Evolutionary conservation across 495 filamentous ascomycete genomes (phyloP), one percentile per base, ranked within the genome.

Genomic region (Hypoxylon crocopeplum): DNA sequence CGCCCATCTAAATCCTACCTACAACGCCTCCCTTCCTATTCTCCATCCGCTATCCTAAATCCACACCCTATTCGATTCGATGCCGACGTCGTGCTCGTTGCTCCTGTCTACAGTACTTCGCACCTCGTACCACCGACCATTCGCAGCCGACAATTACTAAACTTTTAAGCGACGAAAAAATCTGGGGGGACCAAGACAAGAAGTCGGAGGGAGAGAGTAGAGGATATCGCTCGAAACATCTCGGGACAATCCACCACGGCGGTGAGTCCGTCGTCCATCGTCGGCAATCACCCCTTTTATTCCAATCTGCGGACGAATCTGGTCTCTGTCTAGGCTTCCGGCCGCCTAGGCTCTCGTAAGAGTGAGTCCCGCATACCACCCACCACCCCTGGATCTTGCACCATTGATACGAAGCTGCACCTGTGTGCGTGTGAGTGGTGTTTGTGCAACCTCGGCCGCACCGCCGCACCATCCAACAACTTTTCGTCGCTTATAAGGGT

Each of bases 281-380:
- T 60, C 58, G 57, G 49, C 24, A 52, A 57, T 50, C 61, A 49
- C 54, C 51, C 50, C 42, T 49, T 55, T 53, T 3, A 48, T 48
- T 36, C 38, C 17, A 32, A 48, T 52, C 57, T 55, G 45, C 24
- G 45, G 52, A 56, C 45, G 40, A 53, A 46, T 38, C 37, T 45
- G 40, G 57, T 66, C 62, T 68, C 61, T 56, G 65, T 68, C 68
- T 68, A 64, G 68, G 65, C 59, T 55, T 41, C 50, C 65, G 68
- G 65, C 62, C 68, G 62, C 68, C 65, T 68, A 64, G 68, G 64
- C 64, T 63, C 13, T 56, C 49, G 37, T 51, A 52, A 58, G 65
- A 55, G 68, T 70, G 59, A 70, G 68, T 68, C 57, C 44, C 45
- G 16, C 37, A n/a, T n/a, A n/a, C n/a, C n/a, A n/a, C 34, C 42